phyloP scores from a whole-genome alignment of 2,329 filamentous ascomycete genomes.

The Thielaviopsis populi region DNA sequence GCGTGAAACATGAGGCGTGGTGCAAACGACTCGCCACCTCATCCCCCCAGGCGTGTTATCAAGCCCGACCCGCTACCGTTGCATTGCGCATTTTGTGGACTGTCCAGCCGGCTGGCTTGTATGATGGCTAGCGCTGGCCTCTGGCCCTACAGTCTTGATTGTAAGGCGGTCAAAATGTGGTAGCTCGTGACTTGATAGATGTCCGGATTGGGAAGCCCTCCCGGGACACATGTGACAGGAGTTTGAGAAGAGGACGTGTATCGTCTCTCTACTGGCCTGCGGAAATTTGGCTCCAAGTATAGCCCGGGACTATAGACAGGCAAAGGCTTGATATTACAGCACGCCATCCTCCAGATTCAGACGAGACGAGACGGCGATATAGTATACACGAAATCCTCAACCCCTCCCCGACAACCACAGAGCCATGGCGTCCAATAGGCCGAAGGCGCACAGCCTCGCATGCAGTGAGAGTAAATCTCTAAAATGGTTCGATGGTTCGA shows the following conservation, averaged over 20 bases:
- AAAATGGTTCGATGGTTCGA: background rate
- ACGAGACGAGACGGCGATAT: background rate
- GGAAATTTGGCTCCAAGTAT: background rate
- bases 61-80: background rate
- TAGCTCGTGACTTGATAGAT: background rate
- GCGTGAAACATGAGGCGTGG: background rate
- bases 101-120: background rate
- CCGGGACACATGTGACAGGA: constrained; percentile 1
- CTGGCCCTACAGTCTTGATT: background rate
- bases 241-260: background rate
- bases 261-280: background rate
- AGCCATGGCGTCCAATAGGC: background rate
- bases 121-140: background rate
- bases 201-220: background rate
- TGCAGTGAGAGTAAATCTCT: background rate
- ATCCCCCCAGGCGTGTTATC: background rate
- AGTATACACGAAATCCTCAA: background rate
- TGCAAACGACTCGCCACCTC: background rate
- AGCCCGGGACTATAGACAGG: background rate
- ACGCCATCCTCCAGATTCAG: background rate
- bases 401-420: background rate
- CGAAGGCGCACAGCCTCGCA: background rate
- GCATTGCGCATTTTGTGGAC: background rate
- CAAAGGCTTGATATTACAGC: background rate
- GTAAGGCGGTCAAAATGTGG: background rate